phyloP scores from a whole-genome alignment of 1,284 basidiomycete genomes.

The Cryptococcus jaspeensis region DNA sequence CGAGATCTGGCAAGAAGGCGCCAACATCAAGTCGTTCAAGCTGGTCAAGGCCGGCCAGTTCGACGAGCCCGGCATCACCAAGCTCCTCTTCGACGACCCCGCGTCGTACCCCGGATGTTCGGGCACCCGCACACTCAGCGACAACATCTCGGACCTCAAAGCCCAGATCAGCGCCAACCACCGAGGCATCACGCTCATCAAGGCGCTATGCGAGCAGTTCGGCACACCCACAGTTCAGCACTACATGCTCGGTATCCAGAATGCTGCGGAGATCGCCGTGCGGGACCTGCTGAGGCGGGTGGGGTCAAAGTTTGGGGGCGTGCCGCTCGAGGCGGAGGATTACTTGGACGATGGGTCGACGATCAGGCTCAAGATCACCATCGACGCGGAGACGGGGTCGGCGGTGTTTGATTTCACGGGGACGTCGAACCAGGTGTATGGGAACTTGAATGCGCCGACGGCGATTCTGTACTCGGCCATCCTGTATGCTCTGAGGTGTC shows the following conservation, averaged over 20 bases:
- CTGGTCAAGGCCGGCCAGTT: conserved; percentile 40
- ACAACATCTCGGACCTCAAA: conserved; percentile 41
- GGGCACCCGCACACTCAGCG: conserved; percentile 8
- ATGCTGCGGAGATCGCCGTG: conserved; percentile 86
- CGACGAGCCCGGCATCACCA: conserved; percentile 62
- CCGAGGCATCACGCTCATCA: conserved; percentile 34
- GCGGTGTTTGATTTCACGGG: conserved; percentile 87
- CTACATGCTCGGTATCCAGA: conserved; percentile 86
- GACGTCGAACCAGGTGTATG: conserved; percentile 74
- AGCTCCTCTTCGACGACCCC: conserved; percentile 82
- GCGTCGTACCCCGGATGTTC: conserved; percentile 75
- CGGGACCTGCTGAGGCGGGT: conserved; percentile 76
- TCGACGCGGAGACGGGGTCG: conserved; percentile 71
- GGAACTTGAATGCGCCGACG: conserved; percentile 58
- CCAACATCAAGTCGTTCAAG: conserved; percentile 58
- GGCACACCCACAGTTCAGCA: conserved; percentile 54
- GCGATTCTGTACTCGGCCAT: conserved; percentile 88
- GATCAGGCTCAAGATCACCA: conserved; percentile 65
- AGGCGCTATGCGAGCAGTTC: conserved; percentile 34
- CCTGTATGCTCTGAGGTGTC: conserved; percentile 88
- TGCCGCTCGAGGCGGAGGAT: conserved; percentile 59
- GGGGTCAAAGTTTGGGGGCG: conserved; percentile 66
- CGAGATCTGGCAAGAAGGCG: conserved; percentile 53
- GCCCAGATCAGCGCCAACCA: conserved; percentile 44
- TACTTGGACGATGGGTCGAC: conserved; percentile 40